These are phyloP conservation scores for Globisporangium lucens DNA, from an alignment of 352 stramenopile species.

Conservation along the genomic window DNA sequence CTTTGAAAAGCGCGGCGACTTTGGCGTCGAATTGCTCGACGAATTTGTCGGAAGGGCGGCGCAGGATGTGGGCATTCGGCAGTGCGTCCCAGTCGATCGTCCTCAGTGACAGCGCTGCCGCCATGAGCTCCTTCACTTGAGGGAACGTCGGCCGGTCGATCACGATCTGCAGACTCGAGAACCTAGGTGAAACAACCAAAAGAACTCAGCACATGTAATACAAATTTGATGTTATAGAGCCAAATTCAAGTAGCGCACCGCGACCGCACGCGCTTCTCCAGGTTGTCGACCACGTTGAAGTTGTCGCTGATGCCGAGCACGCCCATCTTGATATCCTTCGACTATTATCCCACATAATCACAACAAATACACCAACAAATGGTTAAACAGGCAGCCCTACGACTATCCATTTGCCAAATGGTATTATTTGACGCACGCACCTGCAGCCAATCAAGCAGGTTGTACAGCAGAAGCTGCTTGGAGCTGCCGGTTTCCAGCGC, in stretches of 20 bases:
- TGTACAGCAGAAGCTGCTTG: conserved; percentile 85
- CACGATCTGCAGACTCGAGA: conserved; percentile 82
- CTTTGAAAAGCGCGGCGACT: conserved; percentile 36
- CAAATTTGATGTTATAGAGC: too few species aligned
- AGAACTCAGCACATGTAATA: too few species aligned
- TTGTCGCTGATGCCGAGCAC: conserved; percentile 77
- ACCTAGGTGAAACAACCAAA: conserved; percentile 27
- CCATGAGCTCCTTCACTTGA: conserved; percentile 45
- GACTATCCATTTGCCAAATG: not conserved
- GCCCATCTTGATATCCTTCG: conserved; percentile 75
- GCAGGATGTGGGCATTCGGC: conserved; percentile 11
- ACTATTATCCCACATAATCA: conserved; percentile 23
- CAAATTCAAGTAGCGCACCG: conserved; percentile 25
- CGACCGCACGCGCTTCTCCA: conserved; percentile 81
- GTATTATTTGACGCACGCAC: conserved; percentile 13
- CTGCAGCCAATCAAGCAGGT: conserved; percentile 82
- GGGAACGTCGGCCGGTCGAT: conserved; percentile 55
- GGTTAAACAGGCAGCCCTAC: not conserved
- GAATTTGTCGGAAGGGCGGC: conserved; percentile 28
- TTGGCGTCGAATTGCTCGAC: conserved; percentile 36
- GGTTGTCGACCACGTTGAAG: conserved; percentile 78
- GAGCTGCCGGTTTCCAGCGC: conserved; percentile 49
- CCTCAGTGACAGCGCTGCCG: conserved; percentile 34
- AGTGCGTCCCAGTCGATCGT: conserved; percentile 28
- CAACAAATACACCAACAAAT: not conserved